Evolutionary conservation across 352 stramenopile species (phyloP).

Genomic region (Globisporangium iwayamae): DNA sequence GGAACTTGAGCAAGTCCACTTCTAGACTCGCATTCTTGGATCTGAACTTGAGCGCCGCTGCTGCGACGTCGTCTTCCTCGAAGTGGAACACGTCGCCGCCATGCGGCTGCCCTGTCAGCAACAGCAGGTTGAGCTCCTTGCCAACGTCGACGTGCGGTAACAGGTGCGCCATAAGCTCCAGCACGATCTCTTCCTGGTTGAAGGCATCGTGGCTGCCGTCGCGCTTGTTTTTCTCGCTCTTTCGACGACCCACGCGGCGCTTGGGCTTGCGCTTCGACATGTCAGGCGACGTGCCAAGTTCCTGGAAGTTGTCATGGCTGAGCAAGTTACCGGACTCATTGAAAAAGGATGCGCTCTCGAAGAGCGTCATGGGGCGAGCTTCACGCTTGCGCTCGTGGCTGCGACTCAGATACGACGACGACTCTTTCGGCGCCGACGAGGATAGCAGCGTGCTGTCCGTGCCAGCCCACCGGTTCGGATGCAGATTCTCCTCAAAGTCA

Average conservation of each 20-base stretch:
- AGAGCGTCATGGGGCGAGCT: constrained; percentile 66
- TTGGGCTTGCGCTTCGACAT: constrained; percentile 33
- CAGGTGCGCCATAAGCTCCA: constrained; percentile 72
- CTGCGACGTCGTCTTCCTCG: constrained; percentile 42
- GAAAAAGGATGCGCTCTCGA: constrained; percentile 76
- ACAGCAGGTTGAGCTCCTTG: constrained; percentile 71
- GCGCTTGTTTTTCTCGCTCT: constrained; percentile 42
- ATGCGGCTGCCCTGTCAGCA: constrained; percentile 41
- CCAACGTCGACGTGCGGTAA: constrained; percentile 71
- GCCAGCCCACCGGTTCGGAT: constrained; percentile 22
- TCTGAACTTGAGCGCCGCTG: constrained; percentile 2
- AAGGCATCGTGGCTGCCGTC: constrained; percentile 26
- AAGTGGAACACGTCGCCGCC: constrained; percentile 68
- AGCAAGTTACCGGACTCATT: constrained; percentile 69
- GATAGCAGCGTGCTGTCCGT: constrained; percentile 11
- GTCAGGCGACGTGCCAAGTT: constrained; percentile 56
- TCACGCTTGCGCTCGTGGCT: constrained; percentile 38
- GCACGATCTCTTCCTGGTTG: constrained; percentile 59
- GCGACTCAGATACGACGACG: constrained; percentile 17
- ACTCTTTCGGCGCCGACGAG: constrained; percentile 31
- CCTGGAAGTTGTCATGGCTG: constrained; percentile 68
- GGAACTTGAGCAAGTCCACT: constrained; percentile 66
- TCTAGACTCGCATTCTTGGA: constrained; percentile 19
- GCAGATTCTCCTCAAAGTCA: constrained; percentile 29
- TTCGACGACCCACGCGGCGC: constrained; percentile 57